These are phyloP conservation scores for Nemania sp. DNA, from an alignment of 2,329 filamentous ascomycete genomes.

Conservation along the genomic window DNA sequence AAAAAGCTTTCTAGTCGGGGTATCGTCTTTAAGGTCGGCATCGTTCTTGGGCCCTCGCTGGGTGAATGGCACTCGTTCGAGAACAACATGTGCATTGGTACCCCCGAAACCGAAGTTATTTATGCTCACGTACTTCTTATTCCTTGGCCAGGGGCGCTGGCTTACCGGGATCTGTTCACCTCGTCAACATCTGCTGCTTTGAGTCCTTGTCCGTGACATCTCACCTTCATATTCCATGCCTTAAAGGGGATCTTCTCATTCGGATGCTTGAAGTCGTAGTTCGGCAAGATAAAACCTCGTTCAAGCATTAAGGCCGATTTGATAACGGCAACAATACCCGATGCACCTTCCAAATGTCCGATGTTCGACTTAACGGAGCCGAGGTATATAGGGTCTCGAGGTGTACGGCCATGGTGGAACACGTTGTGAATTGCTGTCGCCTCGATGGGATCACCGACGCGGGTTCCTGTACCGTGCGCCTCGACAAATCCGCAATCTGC, in stretches of 20 bases:
- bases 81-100: conserved; percentile 50
- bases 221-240: conserved; percentile 60
- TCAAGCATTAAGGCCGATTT: conserved; percentile 66
- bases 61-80: conserved; percentile 52
- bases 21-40: conserved; percentile 51
- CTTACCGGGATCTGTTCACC: conserved; percentile 55
- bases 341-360: conserved; percentile 64
- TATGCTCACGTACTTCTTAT: conserved; percentile 62
- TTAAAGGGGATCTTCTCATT: conserved; percentile 63
- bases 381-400: conserved; percentile 58
- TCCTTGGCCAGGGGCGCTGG: conserved; percentile 60
- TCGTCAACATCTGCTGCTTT: conserved; percentile 4
- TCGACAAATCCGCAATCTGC: conserved; percentile 60
- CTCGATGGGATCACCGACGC: conserved; percentile 68
- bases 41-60: conserved; percentile 49
- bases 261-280: conserved; percentile 62
- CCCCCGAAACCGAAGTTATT: conserved; percentile 52
- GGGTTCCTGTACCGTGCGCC: conserved; percentile 68
- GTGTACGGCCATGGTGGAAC: conserved; percentile 55
- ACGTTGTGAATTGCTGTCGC: conserved; percentile 61
- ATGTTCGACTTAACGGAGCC: conserved; percentile 65
- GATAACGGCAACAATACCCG: conserved; percentile 64
- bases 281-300: conserved; percentile 62
- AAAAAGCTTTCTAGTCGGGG: conserved; percentile 55
- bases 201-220: background rate